Conservation (phyloP, 2,329 filamentous ascomycete species). For the Aspergillus clavatus region DNA sequence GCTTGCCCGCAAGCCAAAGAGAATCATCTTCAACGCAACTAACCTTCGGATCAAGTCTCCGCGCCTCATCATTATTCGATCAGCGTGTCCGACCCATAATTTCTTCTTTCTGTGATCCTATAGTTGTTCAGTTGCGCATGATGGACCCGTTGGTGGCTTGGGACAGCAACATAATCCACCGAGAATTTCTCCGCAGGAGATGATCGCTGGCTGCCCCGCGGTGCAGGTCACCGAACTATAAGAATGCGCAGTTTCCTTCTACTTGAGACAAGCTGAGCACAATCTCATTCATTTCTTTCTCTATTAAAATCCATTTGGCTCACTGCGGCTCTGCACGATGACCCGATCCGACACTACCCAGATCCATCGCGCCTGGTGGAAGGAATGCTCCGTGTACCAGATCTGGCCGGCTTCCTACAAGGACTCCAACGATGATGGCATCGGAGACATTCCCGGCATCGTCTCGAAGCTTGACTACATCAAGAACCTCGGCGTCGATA, state of each 20-base stretch:
- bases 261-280: not conserved
- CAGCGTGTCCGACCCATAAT: not conserved
- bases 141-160: not conserved
- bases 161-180: no score
- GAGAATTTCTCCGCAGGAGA: no score
- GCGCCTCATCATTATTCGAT: conserved; percentile 2
- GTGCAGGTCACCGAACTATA: not conserved
- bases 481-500: conserved; percentile 56
- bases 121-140: no score
- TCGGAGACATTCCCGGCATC: conserved; percentile 62
- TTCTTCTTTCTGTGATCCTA: not conserved
- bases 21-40: not conserved
- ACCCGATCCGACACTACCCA: conserved; percentile 9
- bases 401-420: conserved; percentile 58
- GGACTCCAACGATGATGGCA: conserved; percentile 49
- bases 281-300: not conserved
- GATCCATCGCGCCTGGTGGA: conserved; percentile 50
- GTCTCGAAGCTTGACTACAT: conserved; percentile 62
- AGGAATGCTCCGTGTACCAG: conserved; percentile 55
- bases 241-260: not conserved
- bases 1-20: no score
- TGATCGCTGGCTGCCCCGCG: conserved; percentile 2
- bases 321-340: conserved; percentile 8
- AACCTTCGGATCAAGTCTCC: not conserved
- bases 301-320: not conserved